phyloP scores from a whole-genome alignment of 2,329 filamentous ascomycete genomes.

The Pestalotiopsis sp. region DNA sequence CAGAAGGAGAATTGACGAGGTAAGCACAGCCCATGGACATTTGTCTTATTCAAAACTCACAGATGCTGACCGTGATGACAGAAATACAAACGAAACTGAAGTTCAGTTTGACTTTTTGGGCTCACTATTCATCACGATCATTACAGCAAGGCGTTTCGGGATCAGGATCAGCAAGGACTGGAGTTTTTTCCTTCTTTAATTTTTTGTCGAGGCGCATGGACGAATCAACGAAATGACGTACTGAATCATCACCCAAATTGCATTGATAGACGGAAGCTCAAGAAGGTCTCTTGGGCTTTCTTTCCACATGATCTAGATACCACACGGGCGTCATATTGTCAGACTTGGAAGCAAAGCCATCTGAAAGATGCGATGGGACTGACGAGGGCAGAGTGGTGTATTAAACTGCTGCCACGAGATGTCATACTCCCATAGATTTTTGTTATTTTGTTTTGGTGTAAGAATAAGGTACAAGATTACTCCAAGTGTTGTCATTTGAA shows the following conservation, averaged over 20 bases:
- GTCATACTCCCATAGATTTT: not conserved
- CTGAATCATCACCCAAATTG: not conserved
- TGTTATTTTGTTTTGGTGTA: not conserved
- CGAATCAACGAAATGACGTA: not conserved
- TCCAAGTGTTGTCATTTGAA: too few relatives aligned
- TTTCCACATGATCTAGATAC: not conserved
- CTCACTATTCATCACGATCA: not conserved
- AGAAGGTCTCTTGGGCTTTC: not conserved
- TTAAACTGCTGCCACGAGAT: not conserved
- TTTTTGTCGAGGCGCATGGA: not conserved
- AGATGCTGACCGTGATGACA: slow-evolving; percentile 24
- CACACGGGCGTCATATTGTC: not conserved
- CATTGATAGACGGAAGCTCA: slow-evolving; percentile 2
- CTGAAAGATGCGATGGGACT: not conserved
- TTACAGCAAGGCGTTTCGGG: not conserved
- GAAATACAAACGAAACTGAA: slow-evolving; percentile 52
- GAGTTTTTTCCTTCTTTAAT: not conserved
- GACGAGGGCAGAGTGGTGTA: not conserved
- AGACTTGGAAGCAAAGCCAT: not conserved
- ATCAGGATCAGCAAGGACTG: not conserved
- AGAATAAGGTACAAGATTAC: not conserved
- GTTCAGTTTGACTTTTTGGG: not conserved
- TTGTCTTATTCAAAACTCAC: not conserved
- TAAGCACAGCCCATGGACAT: slow-evolving; percentile 54
- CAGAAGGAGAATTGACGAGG: slow-evolving; percentile 81